A percentile compares a stretch with the other conserved stretches of the same genome.
phyloP scores from a whole-genome alignment of 768 basidiomycete species.

The Mycena vitilis region DNA sequence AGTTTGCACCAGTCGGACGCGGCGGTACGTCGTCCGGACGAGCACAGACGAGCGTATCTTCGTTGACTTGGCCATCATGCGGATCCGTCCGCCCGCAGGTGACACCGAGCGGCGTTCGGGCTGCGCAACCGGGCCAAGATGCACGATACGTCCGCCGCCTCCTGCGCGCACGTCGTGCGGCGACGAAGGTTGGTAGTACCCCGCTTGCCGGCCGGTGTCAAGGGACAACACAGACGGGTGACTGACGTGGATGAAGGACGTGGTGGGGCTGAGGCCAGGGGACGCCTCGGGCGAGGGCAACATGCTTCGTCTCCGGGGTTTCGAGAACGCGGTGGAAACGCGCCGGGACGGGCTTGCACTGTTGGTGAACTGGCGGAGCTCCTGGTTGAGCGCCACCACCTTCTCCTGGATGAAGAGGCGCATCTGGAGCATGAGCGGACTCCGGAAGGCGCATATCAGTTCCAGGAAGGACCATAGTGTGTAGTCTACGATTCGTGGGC shows the following conservation, averaged over 20 bases:
- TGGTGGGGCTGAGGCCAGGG: constrained; percentile 50
- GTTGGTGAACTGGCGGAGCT: constrained; percentile 52
- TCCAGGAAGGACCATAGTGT: constrained; percentile 79
- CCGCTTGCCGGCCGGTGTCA: constrained; percentile 52
- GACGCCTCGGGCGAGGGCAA: constrained; percentile 62
- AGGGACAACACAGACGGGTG: constrained; percentile 35
- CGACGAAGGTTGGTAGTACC: constrained; percentile 53
- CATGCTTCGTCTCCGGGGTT: constrained; percentile 61
- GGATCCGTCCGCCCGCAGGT: constrained; percentile 38
- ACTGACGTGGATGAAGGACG: constrained; percentile 40
- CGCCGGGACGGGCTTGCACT: constrained; percentile 48
- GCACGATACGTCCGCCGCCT: constrained; percentile 63
- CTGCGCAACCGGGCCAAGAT: constrained; percentile 36
- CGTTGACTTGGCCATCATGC: constrained; percentile 49
- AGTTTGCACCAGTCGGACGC: constrained; percentile 71
- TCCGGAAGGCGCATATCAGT: constrained; percentile 70
- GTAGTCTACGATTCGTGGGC: constrained; percentile 76
- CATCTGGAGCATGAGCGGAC: constrained; percentile 73
- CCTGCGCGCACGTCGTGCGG: constrained; percentile 44
- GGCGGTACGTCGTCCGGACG: constrained; percentile 66
- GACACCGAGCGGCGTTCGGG: constrained; percentile 33
- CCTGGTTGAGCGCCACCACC: constrained; percentile 62
- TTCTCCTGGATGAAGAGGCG: constrained; percentile 76
- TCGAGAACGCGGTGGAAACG: constrained; percentile 66
- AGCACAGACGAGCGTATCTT: constrained; percentile 64